These are phyloP conservation scores for Rhizopogon vinicolor DNA, from an alignment of 768 basidiomycete genomes.

Conservation along the genomic window DNA sequence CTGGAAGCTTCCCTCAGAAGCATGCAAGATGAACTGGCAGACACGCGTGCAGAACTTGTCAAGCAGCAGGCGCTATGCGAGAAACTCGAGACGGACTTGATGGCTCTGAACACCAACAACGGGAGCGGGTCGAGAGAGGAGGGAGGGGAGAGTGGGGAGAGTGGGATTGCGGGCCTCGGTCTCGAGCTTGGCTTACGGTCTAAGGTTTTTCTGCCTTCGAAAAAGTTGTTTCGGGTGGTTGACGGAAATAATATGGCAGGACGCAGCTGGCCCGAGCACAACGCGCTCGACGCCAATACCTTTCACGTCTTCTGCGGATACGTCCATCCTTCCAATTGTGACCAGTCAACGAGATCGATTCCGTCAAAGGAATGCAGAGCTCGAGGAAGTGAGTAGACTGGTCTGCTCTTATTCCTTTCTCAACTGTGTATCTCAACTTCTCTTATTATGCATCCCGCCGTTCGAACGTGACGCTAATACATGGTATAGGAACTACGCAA, in stretches of 20 bases:
- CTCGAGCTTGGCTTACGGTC: constrained; percentile 37
- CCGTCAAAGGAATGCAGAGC: constrained; percentile 92
- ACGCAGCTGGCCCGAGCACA: constrained; percentile 13
- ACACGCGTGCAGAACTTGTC: constrained; percentile 60
- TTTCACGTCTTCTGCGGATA: constrained; percentile 75
- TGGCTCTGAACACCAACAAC: constrained; percentile 60
- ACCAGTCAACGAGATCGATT: constrained; percentile 98
- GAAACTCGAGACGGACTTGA: constrained; percentile 85
- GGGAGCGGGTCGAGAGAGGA: constrained; percentile 22
- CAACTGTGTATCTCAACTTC: background rate
- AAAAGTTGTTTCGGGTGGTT: too few species aligned
- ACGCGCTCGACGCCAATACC: constrained; percentile 61
- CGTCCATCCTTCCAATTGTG: constrained; percentile 96
- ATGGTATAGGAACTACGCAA: constrained; percentile 78
- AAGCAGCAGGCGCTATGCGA: constrained; percentile 82
- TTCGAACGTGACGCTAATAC: background rate
- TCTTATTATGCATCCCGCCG: background rate
- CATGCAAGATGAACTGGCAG: constrained; percentile 53
- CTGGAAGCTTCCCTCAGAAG: constrained; percentile 65
- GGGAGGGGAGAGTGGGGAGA: constrained; percentile 29
- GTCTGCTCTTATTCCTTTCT: background rate
- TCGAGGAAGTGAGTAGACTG: constrained; percentile 74
- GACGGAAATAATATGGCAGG: constrained; percentile 4
- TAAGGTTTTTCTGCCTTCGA: background rate
- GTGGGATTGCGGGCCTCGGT: constrained; percentile 65